phyloP scores from a whole-genome alignment of 352 stramenopile genomes.

The Globisporangium radiosum region DNA sequence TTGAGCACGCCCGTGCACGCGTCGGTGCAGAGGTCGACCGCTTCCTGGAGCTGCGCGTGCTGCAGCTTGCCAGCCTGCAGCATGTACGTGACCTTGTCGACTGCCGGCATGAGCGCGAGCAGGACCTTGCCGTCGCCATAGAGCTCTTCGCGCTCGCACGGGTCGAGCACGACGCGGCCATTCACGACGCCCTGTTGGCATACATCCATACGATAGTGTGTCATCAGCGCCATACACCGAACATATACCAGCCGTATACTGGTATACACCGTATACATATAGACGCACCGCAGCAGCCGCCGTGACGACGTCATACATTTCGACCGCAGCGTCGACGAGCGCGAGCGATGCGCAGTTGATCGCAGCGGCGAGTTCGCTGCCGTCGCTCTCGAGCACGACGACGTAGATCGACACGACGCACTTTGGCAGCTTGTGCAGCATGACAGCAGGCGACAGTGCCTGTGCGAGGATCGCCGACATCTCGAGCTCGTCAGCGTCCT shows the following conservation, averaged over 20 bases:
- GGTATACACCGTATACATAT: neutral
- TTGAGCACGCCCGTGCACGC: conserved; percentile 55
- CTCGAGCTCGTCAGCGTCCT: conserved; percentile 78
- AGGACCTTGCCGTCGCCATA: conserved; percentile 54
- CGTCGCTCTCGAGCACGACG: conserved; percentile 83
- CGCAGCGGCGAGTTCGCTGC: conserved; percentile 70
- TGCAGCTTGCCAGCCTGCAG: conserved; percentile 77
- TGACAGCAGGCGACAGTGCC: conserved; percentile 73
- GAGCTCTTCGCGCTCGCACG: conserved; percentile 56
- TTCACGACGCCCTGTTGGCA: conserved; percentile 39
- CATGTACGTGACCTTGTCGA: conserved; percentile 83
- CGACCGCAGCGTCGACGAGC: conserved; percentile 83
- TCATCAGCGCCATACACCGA: too few species aligned
- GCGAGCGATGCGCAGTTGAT: conserved; percentile 86
- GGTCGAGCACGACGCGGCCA: conserved; percentile 58
- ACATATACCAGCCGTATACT: neutral
- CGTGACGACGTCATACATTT: conserved; percentile 90
- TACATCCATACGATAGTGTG: conserved; percentile 1
- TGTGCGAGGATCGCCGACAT: conserved; percentile 69
- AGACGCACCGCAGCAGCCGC: conserved; percentile 41
- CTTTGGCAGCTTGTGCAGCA: conserved; percentile 86
- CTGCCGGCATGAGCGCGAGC: conserved; percentile 83
- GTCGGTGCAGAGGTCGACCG: conserved; percentile 85
- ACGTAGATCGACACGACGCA: conserved; percentile 87
- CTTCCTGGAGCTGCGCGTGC: conserved; percentile 72